phyloP scores from a whole-genome alignment of 345 rosid genomes.

The Hirschfeldia incana region DNA sequence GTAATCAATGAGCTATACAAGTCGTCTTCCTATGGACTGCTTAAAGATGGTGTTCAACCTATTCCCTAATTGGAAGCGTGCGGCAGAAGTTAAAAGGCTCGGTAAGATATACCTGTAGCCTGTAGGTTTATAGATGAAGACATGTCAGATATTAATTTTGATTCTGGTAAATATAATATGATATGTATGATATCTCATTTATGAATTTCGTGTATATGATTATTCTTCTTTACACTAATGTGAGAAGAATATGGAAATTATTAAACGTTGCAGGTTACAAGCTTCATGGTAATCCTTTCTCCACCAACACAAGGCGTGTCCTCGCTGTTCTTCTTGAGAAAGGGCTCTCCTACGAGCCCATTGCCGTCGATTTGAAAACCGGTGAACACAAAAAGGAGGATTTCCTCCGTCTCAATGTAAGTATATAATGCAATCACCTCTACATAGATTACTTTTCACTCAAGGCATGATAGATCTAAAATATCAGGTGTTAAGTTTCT shows the following conservation, averaged over 20 bases:
- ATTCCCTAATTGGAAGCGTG: constrained; percentile 14
- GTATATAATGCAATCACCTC: background rate
- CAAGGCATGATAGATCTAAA: constrained; percentile 1
- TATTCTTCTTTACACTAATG: background rate
- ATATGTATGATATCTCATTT: background rate
- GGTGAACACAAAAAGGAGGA: constrained; percentile 60
- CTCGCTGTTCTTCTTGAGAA: constrained; percentile 61
- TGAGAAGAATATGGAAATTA: background rate
- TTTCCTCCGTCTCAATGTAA: constrained; percentile 57
- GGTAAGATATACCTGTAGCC: constrained; percentile 8
- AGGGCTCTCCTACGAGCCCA: constrained; percentile 51
- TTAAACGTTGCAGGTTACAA: constrained; percentile 39
- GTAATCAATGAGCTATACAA: background rate
- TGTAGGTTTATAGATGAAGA: background rate
- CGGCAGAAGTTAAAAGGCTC: constrained; percentile 16
- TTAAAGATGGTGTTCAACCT: background rate
- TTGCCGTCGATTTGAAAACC: constrained; percentile 45
- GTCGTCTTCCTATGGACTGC: constrained; percentile 15
- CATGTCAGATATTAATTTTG: background rate
- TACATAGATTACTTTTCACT: constrained; percentile 15
- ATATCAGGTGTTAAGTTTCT: background rate
- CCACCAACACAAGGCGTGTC: constrained; percentile 51
- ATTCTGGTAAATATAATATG: background rate
- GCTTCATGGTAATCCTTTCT: constrained; percentile 43
- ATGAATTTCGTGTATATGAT: background rate